Evolutionary conservation across 1,284 basidiomycete species (phyloP), one percentile per base, ranked within the genome.

Genomic region (Tilletia horrida): DNA sequence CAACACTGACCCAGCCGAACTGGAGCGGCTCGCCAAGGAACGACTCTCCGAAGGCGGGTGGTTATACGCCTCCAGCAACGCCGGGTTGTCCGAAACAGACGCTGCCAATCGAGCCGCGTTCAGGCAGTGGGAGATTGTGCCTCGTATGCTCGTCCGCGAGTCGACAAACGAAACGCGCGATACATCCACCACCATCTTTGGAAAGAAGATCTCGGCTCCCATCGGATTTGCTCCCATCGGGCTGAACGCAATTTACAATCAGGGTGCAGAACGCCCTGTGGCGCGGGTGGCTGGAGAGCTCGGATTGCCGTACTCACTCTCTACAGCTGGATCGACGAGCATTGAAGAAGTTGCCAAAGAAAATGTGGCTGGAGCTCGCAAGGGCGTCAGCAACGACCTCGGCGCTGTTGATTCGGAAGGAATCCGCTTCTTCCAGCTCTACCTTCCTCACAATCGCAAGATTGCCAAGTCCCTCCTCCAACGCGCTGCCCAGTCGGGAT

Each of bases 361-460:
- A 1, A 90, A 88, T 68, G 88, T 87, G 2, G 14, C 44, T 0
- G 71, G 72, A n/a, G 69, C 72, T 6, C 43, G 27, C 50, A 6
- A 50, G 11, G 71, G 68, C 0, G 40, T 64, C 13, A 18, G 47
- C 35, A 48, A 29, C 21, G 66, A 57, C 25, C 63, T 55, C 43
- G 72, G 72, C 1, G 69, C 71, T 1, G 76, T 35, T 80, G 84
- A 47, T 82, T 83, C 66, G 85, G 86, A 84, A 62, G 83, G 84
- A 13, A 83, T 86, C 35, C 84, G 90, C 29, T 92, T 88, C 88
- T 93, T 87, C 82, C 91, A 93, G 81, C 85, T 92, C 8, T 92
- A 92, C 81, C 90, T 86, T 83, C 85, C 86, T 2, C 86, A 86
- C 71, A 75, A 78, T 50, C 74, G 79, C 61, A 77, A 77, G 64